Percentiles rank a stretch among this genome's conserved stretches.
Conservation (phyloP, 2,329 filamentous ascomycete species). For the Epichloe festucae region DNA sequence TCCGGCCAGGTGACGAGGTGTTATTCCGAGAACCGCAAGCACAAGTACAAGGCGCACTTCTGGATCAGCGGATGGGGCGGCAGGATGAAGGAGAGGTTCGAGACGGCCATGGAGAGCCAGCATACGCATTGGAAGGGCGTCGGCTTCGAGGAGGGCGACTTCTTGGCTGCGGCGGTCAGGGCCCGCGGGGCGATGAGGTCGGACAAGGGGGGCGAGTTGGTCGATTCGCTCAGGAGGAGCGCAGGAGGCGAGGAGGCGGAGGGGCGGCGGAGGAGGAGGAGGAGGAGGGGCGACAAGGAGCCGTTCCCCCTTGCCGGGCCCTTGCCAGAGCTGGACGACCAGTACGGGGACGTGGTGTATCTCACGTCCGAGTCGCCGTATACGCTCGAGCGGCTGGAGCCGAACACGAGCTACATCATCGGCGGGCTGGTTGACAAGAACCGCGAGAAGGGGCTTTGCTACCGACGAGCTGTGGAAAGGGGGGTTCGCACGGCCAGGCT, state of each 20-base stretch:
- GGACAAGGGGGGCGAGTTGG: constrained; percentile 39
- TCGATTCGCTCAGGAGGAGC: constrained; percentile 39
- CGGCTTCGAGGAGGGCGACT: constrained; percentile 60
- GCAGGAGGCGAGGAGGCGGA: constrained; percentile 14
- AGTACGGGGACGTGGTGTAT: constrained; percentile 54
- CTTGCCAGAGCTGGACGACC: constrained; percentile 18
- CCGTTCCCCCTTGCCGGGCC: constrained; percentile 23
- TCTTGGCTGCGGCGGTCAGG: constrained; percentile 51
- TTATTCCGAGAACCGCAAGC: constrained; percentile 75
- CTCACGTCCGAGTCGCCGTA: constrained; percentile 84
- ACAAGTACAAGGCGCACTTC: constrained; percentile 56
- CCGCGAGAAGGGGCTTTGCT: constrained; percentile 87
- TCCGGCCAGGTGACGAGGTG: constrained; percentile 71
- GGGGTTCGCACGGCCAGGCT: constrained; percentile 82
- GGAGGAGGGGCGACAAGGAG: constrained; percentile 16
- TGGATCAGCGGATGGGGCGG: constrained; percentile 69
- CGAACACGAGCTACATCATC: constrained; percentile 83
- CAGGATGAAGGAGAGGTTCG: constrained; percentile 63
- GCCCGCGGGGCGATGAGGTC: constrained; percentile 54
- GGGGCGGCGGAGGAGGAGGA: constrained; percentile 10
- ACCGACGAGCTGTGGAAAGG: constrained; percentile 60
- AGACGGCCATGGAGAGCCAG: constrained; percentile 56
- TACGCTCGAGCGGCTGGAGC: constrained; percentile 69
- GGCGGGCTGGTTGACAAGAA: constrained; percentile 95
- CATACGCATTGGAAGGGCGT: constrained; percentile 73